Percentiles rank a stretch among this genome's conserved stretches.
phyloP scores from a whole-genome alignment of 805 yeast species.

The Maudiozyma barnettii region DNA sequence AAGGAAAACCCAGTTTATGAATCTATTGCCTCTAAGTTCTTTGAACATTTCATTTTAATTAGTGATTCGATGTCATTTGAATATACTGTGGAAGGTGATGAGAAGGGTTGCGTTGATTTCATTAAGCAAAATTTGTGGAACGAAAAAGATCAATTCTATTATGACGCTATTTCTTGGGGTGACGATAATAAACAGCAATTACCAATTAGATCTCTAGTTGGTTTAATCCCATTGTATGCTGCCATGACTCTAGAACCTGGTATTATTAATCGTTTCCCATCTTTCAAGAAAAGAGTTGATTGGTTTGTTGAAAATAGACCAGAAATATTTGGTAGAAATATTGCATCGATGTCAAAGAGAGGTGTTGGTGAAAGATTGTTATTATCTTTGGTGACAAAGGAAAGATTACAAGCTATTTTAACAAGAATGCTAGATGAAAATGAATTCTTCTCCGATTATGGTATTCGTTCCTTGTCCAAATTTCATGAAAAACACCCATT shows the following conservation, averaged over 20 bases:
- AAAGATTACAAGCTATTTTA: conserved; percentile 65
- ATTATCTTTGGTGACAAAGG: conserved; percentile 71
- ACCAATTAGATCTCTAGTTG: conserved; percentile 84
- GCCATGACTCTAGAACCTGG: conserved; percentile 83
- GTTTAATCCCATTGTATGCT: conserved; percentile 86
- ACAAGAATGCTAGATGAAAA: conserved; percentile 75
- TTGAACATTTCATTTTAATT: conserved; percentile 84
- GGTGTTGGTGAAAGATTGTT: conserved; percentile 80
- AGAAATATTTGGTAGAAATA: conserved; percentile 66
- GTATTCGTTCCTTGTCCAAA: conserved; percentile 82
- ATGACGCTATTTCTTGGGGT: conserved; percentile 85
- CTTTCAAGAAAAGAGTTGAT: conserved; percentile 69
- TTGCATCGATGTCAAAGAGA: conserved; percentile 73
- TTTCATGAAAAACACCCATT: conserved; percentile 80
- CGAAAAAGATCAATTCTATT: conserved; percentile 78
- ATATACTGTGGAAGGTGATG: conserved; percentile 28
- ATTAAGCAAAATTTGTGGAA: conserved; percentile 70
- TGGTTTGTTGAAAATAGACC: conserved; percentile 74
- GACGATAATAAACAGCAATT: conserved; percentile 54
- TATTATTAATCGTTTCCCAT: conserved; percentile 64
- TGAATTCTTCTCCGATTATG: conserved; percentile 77
- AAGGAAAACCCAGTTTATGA: conserved; percentile 80
- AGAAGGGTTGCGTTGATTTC: conserved; percentile 33
- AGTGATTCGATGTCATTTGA: conserved; percentile 88
- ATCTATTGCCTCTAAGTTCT: conserved; percentile 87